phyloP scores from a whole-genome alignment of 768 basidiomycete species.

The Panaeolus cyanescens region DNA sequence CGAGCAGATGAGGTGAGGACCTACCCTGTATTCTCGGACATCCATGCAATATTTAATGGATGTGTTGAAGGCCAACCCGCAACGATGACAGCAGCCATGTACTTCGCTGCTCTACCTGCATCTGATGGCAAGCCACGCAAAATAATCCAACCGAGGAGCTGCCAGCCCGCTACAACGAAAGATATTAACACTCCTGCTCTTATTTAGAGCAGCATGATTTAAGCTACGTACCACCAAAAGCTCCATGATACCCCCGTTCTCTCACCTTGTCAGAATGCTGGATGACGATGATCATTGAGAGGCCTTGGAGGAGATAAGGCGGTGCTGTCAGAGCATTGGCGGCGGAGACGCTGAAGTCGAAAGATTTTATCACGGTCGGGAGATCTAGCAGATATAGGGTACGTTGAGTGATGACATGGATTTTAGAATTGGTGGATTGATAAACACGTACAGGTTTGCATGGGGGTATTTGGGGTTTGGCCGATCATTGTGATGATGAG shows the following conservation, averaged over 20 bases:
- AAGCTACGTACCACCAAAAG: slow-evolving; percentile 28
- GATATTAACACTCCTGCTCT: neutral
- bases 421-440: neutral
- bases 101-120: slow-evolving; percentile 31
- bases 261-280: slow-evolving; percentile 32
- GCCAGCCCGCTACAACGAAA: slow-evolving; percentile 32
- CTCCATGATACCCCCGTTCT: slow-evolving; percentile 37
- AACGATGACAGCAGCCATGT: slow-evolving; percentile 34
- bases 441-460: slow-evolving; percentile 32
- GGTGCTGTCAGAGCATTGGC: slow-evolving; percentile 41
- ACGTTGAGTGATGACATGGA: neutral
- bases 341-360: slow-evolving; percentile 36
- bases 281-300: slow-evolving; percentile 31
- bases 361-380: slow-evolving; percentile 39
- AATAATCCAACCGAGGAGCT: slow-evolving; percentile 37
- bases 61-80: slow-evolving; percentile 41
- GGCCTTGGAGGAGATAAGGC: slow-evolving; percentile 36
- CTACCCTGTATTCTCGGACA: slow-evolving; percentile 39
- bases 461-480: slow-evolving; percentile 37
- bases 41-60: slow-evolving; percentile 41
- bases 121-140: slow-evolving; percentile 30
- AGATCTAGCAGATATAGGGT: slow-evolving; percentile 26
- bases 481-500: slow-evolving; percentile 35
- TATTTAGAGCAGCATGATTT: neutral
- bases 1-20: neutral